A percentile compares a stretch with the other conserved stretches of the same genome.
These are phyloP conservation scores for Xerocomellus intermedius DNA, from an alignment of 768 basidiomycete genomes.

Conservation along the genomic window DNA sequence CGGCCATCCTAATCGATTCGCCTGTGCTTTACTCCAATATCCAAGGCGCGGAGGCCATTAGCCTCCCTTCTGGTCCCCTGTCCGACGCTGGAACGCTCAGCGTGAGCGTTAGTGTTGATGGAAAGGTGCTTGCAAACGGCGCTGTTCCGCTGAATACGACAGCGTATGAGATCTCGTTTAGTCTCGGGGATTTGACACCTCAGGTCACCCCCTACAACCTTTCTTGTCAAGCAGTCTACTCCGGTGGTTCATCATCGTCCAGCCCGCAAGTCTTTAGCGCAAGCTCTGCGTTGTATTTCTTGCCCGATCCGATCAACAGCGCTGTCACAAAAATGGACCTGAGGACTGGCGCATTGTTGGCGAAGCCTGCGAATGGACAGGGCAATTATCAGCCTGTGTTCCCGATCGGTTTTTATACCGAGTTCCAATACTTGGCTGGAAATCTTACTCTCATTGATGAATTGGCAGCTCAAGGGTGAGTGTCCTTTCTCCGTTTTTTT, in stretches of 20 bases:
- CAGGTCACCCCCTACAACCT: conserved; percentile 30
- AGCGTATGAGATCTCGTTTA: conserved; percentile 48
- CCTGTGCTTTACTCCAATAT: conserved; percentile 47
- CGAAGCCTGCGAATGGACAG: conserved; percentile 47
- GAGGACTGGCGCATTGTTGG: conserved; percentile 54
- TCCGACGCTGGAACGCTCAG: conserved; percentile 31
- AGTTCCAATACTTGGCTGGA: conserved; percentile 33
- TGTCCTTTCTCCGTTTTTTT: not conserved
- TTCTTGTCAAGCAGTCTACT: conserved; percentile 29
- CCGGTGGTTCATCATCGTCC: conserved; percentile 35
- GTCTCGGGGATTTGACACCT: conserved; percentile 44
- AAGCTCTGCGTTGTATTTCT: conserved; percentile 43
- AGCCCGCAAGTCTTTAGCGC: conserved; percentile 41
- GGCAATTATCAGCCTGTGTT: conserved; percentile 49
- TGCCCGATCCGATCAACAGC: conserved; percentile 47
- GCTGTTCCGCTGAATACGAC: conserved; percentile 51
- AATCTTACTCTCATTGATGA: conserved; percentile 29
- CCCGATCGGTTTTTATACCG: conserved; percentile 45
- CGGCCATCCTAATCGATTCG: conserved; percentile 52
- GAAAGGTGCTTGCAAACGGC: conserved; percentile 44
- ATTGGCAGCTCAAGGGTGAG: conserved; percentile 31
- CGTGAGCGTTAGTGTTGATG: conserved; percentile 46
- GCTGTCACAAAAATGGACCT: conserved; percentile 60
- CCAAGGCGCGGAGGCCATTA: conserved; percentile 43
- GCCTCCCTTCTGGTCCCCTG: conserved; percentile 28